Conservation (phyloP, 164 flowering plant genomes). For the Magnolia kwangsiensis region DNA sequence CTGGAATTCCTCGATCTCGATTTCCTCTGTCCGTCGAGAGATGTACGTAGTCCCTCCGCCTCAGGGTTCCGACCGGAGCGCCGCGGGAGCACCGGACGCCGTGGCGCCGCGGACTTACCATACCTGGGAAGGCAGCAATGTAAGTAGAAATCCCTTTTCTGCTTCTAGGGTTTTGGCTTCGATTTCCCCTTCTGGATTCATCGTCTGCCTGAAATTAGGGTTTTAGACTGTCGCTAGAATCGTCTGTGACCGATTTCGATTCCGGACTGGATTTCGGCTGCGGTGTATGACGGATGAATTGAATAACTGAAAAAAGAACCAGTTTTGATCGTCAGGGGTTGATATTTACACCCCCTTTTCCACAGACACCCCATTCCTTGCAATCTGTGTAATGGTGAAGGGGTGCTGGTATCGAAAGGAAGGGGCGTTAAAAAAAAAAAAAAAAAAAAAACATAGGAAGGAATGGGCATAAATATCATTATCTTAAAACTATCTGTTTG, state of each 20-base stretch:
- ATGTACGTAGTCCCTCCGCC: constrained; percentile 76
- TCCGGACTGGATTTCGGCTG: not conserved
- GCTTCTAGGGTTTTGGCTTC: not conserved
- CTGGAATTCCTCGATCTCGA: not conserved
- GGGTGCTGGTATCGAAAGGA: too few species aligned
- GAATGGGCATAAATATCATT: too few species aligned
- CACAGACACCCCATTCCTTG: too few species aligned
- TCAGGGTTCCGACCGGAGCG: constrained; percentile 38
- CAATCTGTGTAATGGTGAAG: too few species aligned
- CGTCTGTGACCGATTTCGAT: not conserved
- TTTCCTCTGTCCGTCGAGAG: constrained; percentile 13
- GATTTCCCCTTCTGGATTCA: not conserved
- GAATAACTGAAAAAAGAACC: not conserved
- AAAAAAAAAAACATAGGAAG: too few species aligned
- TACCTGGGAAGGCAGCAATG: constrained; percentile 96
- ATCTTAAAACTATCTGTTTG: too few species aligned
- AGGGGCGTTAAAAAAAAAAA: too few species aligned
- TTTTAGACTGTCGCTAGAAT: not conserved
- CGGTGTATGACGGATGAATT: not conserved
- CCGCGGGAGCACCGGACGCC: constrained; percentile 40
- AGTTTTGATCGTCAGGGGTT: not conserved
- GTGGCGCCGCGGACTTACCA: constrained; percentile 56
- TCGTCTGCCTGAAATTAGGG: not conserved
- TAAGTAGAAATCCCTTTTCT: constrained; percentile 28
- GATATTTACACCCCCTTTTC: not conserved